These are phyloP conservation scores for Sphagnum magellanicum DNA, from an alignment of 228 moss, liverwort and hornwort species.

Conservation along the genomic window DNA sequence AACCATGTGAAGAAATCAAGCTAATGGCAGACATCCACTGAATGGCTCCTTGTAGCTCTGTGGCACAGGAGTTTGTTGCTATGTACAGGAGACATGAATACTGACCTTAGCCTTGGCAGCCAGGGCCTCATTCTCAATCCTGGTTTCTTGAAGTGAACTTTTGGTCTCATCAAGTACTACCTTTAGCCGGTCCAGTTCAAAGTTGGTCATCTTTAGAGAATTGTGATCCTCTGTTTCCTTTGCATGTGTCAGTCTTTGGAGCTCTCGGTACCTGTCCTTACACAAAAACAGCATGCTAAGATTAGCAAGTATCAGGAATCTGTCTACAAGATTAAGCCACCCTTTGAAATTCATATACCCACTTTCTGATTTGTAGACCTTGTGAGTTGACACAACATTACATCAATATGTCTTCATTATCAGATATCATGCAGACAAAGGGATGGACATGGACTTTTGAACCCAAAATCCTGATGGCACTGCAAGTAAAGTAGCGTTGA, in stretches of 20 bases:
- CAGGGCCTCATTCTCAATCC: conserved; percentile 58
- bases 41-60: not conserved
- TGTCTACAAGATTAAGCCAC: not conserved
- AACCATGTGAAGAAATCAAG: not conserved
- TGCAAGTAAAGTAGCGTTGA: too few species aligned
- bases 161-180: conserved; percentile 47
- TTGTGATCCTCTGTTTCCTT: conserved; percentile 38
- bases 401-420: too few species aligned
- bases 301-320: not conserved
- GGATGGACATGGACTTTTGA: not conserved
- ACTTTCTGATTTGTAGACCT: not conserved
- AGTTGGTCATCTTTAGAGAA: conserved; percentile 39
- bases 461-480: not conserved
- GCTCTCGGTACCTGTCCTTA: conserved; percentile 53
- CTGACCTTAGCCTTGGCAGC: conserved; percentile 61
- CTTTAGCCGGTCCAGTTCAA: conserved; percentile 54
- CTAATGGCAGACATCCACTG: not conserved
- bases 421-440: not conserved
- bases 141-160: conserved; percentile 44
- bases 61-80: not conserved
- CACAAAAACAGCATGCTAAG: not conserved
- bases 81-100: not conserved
- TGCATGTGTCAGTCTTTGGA: conserved; percentile 43
- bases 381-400: not conserved
- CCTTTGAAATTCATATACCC: not conserved